Conservation (phyloP, 148 eudicot genomes). For the Vaccinium myrtillus region DNA sequence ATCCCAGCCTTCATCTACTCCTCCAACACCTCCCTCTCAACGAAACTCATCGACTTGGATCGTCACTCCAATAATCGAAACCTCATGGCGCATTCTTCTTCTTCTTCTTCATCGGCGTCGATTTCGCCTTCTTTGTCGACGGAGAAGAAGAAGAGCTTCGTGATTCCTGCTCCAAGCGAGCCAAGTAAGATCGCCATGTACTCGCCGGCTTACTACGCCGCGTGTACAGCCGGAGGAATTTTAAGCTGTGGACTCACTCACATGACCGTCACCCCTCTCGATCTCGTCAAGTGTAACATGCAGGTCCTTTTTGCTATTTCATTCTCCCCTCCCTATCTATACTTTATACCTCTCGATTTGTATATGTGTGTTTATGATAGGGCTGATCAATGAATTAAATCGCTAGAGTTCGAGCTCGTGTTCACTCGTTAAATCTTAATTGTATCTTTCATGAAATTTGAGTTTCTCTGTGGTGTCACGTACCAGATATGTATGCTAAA, state of each 20-base stretch:
- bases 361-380: too few species aligned
- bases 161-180: constrained; percentile 19
- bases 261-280: constrained; percentile 32
- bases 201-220: constrained; percentile 28
- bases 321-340: background rate
- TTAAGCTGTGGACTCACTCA: constrained; percentile 32
- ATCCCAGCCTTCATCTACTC: constrained; percentile 31
- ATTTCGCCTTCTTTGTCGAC: too few species aligned
- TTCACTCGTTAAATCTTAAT: background rate
- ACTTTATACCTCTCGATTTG: too few species aligned
- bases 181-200: constrained; percentile 20
- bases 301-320: constrained; percentile 19
- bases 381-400: too few species aligned
- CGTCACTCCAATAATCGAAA: background rate
- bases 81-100: too few species aligned
- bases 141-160: constrained; percentile 15
- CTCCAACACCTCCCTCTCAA: background rate
- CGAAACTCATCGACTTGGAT: constrained; percentile 7
- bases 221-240: constrained; percentile 26
- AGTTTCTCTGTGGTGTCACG: background rate
- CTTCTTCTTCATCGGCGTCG: too few species aligned
- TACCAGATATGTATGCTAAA: background rate
- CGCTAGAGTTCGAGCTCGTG: too few species aligned
- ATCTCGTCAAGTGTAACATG: constrained; percentile 38
- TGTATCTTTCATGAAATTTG: background rate